Percentiles rank a stretch among this genome's conserved stretches.
phyloP scores from a whole-genome alignment of 139 green algal genomes.

The Picochlorum sp. region DNA sequence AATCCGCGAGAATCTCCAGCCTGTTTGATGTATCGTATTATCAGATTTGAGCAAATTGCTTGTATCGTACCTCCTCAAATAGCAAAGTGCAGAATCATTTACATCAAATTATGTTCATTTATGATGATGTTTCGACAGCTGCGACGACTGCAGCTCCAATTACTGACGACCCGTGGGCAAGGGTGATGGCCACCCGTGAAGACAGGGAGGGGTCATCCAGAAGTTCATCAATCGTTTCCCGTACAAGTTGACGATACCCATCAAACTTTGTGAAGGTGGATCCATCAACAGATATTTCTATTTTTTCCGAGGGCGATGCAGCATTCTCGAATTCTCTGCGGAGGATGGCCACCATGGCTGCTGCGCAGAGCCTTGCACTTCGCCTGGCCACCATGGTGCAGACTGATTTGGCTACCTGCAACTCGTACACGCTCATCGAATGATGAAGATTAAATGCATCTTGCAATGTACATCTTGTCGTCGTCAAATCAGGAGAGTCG shows the following conservation, averaged over 20 bases:
- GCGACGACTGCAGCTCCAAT: slow-evolving; percentile 21
- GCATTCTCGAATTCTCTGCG: not conserved
- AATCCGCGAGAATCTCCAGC: too few relatives aligned
- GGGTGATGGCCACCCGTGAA: slow-evolving; percentile 5
- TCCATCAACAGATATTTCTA: slow-evolving; percentile 57
- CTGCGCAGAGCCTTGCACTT: slow-evolving; percentile 47
- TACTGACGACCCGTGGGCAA: slow-evolving; percentile 20
- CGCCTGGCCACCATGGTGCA: slow-evolving; percentile 55
- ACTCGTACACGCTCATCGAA: not conserved
- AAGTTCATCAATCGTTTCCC: slow-evolving; percentile 14
- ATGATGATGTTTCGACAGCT: slow-evolving; percentile 5
- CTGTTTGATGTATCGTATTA: too few relatives aligned
- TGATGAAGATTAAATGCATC: slow-evolving; percentile 9
- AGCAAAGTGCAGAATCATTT: too few relatives aligned
- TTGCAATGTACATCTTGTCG: slow-evolving; percentile 15
- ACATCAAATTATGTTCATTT: too few relatives aligned
- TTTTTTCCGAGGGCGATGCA: not conserved
- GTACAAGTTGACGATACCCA: slow-evolving; percentile 13
- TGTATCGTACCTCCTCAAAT: too few relatives aligned
- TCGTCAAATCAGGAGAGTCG: slow-evolving; percentile 6
- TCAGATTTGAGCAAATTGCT: too few relatives aligned
- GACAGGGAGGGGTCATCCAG: slow-evolving; percentile 21
- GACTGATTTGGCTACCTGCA: slow-evolving; percentile 49
- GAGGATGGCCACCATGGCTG: slow-evolving; percentile 49
- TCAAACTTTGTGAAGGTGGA: slow-evolving; percentile 51